A percentile compares a stretch with the other conserved stretches of the same genome.
phyloP scores from a whole-genome alignment of 257 asterid species.

The Solanum paucissectum region DNA sequence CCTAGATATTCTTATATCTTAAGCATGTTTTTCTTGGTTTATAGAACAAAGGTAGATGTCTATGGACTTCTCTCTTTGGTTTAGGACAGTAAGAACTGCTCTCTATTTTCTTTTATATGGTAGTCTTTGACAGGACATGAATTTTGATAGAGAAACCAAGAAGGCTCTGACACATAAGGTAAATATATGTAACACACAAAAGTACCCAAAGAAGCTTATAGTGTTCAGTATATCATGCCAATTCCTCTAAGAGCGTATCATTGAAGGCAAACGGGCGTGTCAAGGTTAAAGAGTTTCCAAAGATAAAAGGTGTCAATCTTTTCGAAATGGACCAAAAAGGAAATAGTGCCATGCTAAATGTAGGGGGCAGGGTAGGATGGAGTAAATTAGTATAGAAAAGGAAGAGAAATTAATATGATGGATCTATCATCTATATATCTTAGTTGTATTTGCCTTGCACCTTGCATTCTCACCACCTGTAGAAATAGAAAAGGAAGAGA shows the following conservation, averaged over 20 bases:
- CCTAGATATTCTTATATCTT: not conserved
- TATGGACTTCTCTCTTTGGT: not conserved
- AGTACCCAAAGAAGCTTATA: not conserved
- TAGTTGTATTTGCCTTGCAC: not conserved
- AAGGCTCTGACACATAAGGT: not conserved
- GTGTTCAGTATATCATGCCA: not conserved
- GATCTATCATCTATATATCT: not conserved
- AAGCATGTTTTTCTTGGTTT: not conserved
- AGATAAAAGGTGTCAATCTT: not conserved
- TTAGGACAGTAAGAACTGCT: not conserved
- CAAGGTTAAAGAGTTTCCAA: not conserved
- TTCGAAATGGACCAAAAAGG: not conserved
- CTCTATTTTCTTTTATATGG: not conserved
- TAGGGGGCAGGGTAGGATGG: not conserved
- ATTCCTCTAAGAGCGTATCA: not conserved
- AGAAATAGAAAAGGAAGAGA: not conserved
- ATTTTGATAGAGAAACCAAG: not conserved
- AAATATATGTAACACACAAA: not conserved
- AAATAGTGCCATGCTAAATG: not conserved
- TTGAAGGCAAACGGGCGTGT: not conserved
- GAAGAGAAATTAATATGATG: not conserved
- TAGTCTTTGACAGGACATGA: not conserved
- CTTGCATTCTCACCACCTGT: not conserved
- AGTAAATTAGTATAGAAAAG: not conserved
- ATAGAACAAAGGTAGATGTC: not conserved